Base-by-base conservation (phyloP, 129 eudicot genomes). In the Helichrysum umbraculigerum region DNA sequence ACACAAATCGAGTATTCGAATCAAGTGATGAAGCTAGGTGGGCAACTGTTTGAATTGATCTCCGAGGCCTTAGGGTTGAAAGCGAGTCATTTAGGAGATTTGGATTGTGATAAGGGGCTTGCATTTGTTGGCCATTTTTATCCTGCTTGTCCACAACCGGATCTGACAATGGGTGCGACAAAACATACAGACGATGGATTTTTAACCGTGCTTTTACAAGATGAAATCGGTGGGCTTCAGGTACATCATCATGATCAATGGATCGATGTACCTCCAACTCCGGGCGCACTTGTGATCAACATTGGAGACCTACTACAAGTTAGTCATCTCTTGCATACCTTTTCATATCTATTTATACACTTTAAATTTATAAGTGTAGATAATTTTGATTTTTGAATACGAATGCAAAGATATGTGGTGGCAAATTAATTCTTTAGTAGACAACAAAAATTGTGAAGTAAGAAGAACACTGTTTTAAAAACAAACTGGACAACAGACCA, bases 41-140 rank as follows among this genome's bases (percentile, higher is more conserved):
- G 30, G 0, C 5, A 15, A 9, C 39, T 89, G 4, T 74, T 88
- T 6, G 72, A 71, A 68, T 69, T 88, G 47, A 66, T 91, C 4
- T 79, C 91, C 0, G 88, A 88, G 79, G 91, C 79, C 8, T 85
- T 91, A 28, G 91, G 86, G 28, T 83, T 91, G n/a, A 66, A 81
- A 1, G 22, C 78, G 6, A 66, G 66, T 63, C 72, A 83, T 52
- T 50, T 91, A 0, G 44, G 7, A 0, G 80, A 79, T 44, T 0
- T 81, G 75, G 86, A 60, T 51, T 81, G 85, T 63, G 80, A 70
- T 37, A 54, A 83, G 35, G 87, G 88, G 47, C 61, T 66, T 3
- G 2, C 19, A 3, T 35, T 81, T 16, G 3, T 61, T 0, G 74
- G 78, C 14, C 84, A 87, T 56, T 87, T 21, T 52, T 87, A 87